phyloP scores from a whole-genome alignment of 1,284 basidiomycete species.

The Bjerkandera adusta region DNA sequence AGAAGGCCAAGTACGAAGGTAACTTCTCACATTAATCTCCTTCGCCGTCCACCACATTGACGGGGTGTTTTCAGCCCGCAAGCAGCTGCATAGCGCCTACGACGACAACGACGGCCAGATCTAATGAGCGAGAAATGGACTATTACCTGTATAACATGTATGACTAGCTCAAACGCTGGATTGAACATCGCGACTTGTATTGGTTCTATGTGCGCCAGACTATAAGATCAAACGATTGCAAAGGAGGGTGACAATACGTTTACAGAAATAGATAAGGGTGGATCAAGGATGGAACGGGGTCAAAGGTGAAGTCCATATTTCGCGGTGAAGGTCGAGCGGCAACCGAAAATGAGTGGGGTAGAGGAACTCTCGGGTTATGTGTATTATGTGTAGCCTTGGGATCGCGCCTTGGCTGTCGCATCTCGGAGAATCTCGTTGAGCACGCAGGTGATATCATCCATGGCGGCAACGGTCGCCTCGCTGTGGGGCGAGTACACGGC shows the following conservation, averaged over 20 bases:
- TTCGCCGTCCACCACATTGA: not conserved
- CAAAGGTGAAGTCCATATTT: not conserved
- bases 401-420: too few relatives aligned
- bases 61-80: slow-evolving; percentile 3
- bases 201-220: not conserved
- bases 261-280: not conserved
- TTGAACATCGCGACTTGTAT: too few relatives aligned
- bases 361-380: too few relatives aligned
- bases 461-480: too few relatives aligned
- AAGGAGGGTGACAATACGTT: not conserved
- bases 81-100: slow-evolving; percentile 12
- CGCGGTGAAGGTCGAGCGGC: not conserved
- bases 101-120: slow-evolving; percentile 9
- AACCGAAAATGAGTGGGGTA: too few relatives aligned
- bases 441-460: too few relatives aligned
- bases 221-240: not conserved
- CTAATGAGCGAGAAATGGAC: slow-evolving; percentile 10
- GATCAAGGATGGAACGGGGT: not conserved
- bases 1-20: slow-evolving; percentile 44
- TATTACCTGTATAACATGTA: slow-evolving; percentile 6
- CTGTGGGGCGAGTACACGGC: too few relatives aligned
- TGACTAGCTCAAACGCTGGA: too few relatives aligned
- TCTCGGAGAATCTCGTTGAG: too few relatives aligned
- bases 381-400: too few relatives aligned
- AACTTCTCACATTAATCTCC: slow-evolving; percentile 16